A percentile compares a stretch with the other conserved stretches of the same genome.
Conservation (phyloP, 352 stramenopile species). For the Globisporangium perplexum region DNA sequence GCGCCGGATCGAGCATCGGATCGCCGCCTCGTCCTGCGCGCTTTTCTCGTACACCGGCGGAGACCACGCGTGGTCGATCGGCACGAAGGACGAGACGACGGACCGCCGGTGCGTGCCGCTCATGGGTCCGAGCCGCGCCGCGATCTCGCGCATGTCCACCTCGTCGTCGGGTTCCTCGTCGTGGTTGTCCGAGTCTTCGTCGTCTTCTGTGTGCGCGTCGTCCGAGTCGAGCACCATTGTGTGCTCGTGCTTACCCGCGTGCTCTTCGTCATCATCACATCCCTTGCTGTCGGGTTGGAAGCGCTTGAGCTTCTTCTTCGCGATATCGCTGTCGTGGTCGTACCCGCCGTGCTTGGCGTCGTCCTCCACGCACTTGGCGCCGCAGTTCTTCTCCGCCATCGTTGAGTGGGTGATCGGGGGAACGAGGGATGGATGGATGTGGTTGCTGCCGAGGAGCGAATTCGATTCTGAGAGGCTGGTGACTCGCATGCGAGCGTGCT, state of each 20-base stretch:
- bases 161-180: constrained; percentile 22
- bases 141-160: constrained; percentile 38
- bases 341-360: constrained; percentile 25
- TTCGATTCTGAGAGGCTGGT: not conserved
- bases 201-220: constrained; percentile 16
- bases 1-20: constrained; percentile 46
- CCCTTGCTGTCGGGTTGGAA: constrained; percentile 12
- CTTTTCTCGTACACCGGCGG: constrained; percentile 52
- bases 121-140: constrained; percentile 28
- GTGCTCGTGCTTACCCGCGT: constrained; percentile 10
- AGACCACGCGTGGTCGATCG: constrained; percentile 40
- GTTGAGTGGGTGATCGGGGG: not conserved
- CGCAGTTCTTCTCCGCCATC: constrained; percentile 29
- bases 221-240: constrained; percentile 11
- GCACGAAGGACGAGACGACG: constrained; percentile 51
- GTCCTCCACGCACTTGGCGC: constrained; percentile 13
- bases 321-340: constrained; percentile 14
- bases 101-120: constrained; percentile 38
- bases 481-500: no score
- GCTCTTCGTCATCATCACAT: constrained; percentile 14
- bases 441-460: not conserved
- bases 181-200: constrained; percentile 17
- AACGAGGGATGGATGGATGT: not conserved
- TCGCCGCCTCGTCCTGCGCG: constrained; percentile 37
- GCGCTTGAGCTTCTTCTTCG: constrained; percentile 30